Evolutionary conservation across 129 eudicot genomes (phyloP), one percentile per base, ranked within the genome.

Genomic region (Centella asiatica): DNA sequence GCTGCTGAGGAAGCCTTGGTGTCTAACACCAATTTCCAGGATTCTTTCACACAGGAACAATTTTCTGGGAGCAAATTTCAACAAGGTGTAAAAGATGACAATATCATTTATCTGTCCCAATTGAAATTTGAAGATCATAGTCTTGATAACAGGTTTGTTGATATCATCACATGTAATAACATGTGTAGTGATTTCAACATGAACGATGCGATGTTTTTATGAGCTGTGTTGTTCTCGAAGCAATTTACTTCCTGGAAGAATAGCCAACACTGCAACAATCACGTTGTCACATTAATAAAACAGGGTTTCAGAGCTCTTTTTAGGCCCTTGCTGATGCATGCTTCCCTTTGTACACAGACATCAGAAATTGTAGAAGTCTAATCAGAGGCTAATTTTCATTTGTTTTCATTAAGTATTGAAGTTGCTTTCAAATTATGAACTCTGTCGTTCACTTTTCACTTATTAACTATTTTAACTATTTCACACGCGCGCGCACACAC

Each of bases 71-170:
- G 76, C 31, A 62, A 61, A 49, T 69, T 49, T 60, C 52, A 47
- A 71, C 25, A 61, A 29, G 48, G 71, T 45, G 13, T 49, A 49
- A 66, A 29, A 49, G 25, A 62, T 12, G 62, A 34, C 26, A 72
- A 71, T 32, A 70, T 71, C 59, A 4, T 33, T 34, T 68, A 69
- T 57, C 77, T 36, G 29, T 33, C 63, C 26, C 62, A 69, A 8
- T 50, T 77, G 63, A 66, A 74, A 67, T 51, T 69, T 37, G 84
- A 77, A 44, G 74, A 74, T 61, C 76, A 67, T 34, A 62, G 72
- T n/a, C 61, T 65, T 3, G 77, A 44, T 32, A 54, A 3, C 34
- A 67, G 57, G 4, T 31, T 74, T 36, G 60, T 39, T 62, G 78
- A 78, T 75, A 78, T 78, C 27, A 68, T 57, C 40, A 67, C 70